phyloP scores from a whole-genome alignment of 225 moss, liverwort and hornwort genomes.

The Lunularia cruciata region DNA sequence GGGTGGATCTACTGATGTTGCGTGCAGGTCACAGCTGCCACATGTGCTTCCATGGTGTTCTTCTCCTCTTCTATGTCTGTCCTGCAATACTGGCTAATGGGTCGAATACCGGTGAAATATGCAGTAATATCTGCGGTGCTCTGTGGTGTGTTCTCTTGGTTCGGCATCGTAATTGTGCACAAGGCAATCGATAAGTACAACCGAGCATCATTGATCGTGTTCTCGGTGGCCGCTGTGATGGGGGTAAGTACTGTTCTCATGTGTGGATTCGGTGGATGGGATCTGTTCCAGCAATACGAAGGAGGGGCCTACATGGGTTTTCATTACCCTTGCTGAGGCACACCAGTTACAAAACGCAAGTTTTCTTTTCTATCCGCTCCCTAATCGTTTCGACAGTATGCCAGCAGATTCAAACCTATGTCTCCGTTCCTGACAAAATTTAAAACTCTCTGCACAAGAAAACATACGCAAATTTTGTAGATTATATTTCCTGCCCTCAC shows the following conservation, averaged over 20 bases:
- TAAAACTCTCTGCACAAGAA: too few species aligned
- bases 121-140: slow-evolving; percentile 55
- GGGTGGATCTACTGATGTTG: not conserved
- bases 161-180: slow-evolving; percentile 61
- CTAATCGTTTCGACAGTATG: too few species aligned
- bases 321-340: slow-evolving; percentile 61
- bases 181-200: slow-evolving; percentile 55
- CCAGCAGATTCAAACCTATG: too few species aligned
- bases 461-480: too few species aligned
- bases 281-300: slow-evolving; percentile 49
- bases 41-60: slow-evolving; percentile 79
- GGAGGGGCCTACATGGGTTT: slow-evolving; percentile 74
- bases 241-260: slow-evolving; percentile 64
- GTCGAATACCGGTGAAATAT: slow-evolving; percentile 59
- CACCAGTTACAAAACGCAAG: too few species aligned
- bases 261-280: slow-evolving; percentile 55
- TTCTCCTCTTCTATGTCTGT: slow-evolving; percentile 85
- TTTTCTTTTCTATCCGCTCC: too few species aligned
- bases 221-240: slow-evolving; percentile 54
- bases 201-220: slow-evolving; percentile 65
- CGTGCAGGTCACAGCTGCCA: slow-evolving; percentile 73
- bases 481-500: too few species aligned
- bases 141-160: slow-evolving; percentile 52
- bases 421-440: too few species aligned
- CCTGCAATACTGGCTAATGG: slow-evolving; percentile 71